Evolutionary conservation across 1,284 basidiomycete genomes (phyloP).

Genomic region (Phaffia rhodozyma): DNA sequence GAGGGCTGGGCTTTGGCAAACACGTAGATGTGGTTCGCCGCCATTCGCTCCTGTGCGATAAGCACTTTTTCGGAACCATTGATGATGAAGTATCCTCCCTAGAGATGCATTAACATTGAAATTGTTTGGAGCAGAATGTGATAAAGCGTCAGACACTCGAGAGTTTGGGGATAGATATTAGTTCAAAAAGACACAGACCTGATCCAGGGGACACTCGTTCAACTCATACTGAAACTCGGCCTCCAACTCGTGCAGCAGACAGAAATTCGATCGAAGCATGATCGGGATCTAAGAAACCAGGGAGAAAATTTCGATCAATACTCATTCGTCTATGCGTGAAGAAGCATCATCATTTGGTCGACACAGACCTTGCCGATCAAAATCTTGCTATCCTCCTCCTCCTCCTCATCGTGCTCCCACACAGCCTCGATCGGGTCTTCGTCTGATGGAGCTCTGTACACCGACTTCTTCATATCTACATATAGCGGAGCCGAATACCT

Average conservation of each 20-base stretch:
- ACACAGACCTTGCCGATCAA: conserved; percentile 83
- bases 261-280: conserved; percentile 94
- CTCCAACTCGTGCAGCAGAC: conserved; percentile 68
- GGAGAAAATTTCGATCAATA: background rate
- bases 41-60: conserved; percentile 99
- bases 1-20: conserved; percentile 97
- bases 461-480: conserved; percentile 86
- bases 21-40: conserved; percentile 98
- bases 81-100: conserved; percentile 98
- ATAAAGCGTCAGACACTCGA: background rate
- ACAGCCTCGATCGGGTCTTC: conserved; percentile 60
- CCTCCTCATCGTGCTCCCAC: conserved; percentile 53
- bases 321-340: background rate
- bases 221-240: conserved; percentile 76
- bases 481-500: conserved; percentile 88
- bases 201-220: conserved; percentile 97
- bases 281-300: conserved; percentile 63
- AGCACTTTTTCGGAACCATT: conserved; percentile 99
- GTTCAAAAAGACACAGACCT: conserved; percentile 25
- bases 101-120: background rate
- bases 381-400: conserved; percentile 69
- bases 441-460: conserved; percentile 58
- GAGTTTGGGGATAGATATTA: background rate
- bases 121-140: background rate
- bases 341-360: conserved; percentile 1